These are phyloP conservation scores for Gonium pectorale DNA, from an alignment of 139 green algal species.

Conservation along the genomic window DNA sequence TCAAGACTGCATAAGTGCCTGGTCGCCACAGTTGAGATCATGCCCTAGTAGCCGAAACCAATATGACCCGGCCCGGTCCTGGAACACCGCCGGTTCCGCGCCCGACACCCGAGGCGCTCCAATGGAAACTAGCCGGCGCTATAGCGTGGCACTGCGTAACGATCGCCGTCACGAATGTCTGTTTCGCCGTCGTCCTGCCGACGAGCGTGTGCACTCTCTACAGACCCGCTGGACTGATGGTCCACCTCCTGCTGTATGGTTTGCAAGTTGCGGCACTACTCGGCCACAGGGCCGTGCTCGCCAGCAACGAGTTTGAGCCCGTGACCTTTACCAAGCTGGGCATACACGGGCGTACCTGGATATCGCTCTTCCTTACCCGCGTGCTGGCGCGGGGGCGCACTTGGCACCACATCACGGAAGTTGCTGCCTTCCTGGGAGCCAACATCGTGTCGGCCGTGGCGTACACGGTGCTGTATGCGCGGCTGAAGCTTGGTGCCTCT, in stretches of 20 bases:
- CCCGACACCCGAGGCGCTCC: neutral
- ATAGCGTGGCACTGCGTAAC: slow-evolving; percentile 6
- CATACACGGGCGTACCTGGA: slow-evolving; percentile 41
- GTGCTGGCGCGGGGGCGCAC: slow-evolving; percentile 28
- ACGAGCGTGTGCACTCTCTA: neutral
- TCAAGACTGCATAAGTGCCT: no score
- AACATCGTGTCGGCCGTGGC: slow-evolving; percentile 2
- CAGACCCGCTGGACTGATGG: neutral
- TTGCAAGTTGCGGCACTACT: slow-evolving; percentile 43
- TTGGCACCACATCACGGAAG: neutral
- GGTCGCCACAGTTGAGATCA: no score
- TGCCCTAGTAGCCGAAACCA: no score
- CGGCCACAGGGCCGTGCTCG: slow-evolving; percentile 20
- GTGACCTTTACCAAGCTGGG: slow-evolving; percentile 22
- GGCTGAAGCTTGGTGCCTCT: neutral
- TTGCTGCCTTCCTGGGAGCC: slow-evolving; percentile 8
- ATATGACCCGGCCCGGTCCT: no score
- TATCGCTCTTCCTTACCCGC: slow-evolving; percentile 32
- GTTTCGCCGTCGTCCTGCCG: slow-evolving; percentile 22
- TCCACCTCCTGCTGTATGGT: slow-evolving; percentile 15
- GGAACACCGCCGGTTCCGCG: neutral
- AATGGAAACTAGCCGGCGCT: slow-evolving; percentile 21
- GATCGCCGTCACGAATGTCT: neutral
- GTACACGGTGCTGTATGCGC: slow-evolving; percentile 21
- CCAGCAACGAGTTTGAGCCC: slow-evolving; percentile 35